Evolutionary conservation across 2,329 filamentous ascomycete genomes (phyloP).

Genomic region (Pseudocercospora fijiensis): DNA sequence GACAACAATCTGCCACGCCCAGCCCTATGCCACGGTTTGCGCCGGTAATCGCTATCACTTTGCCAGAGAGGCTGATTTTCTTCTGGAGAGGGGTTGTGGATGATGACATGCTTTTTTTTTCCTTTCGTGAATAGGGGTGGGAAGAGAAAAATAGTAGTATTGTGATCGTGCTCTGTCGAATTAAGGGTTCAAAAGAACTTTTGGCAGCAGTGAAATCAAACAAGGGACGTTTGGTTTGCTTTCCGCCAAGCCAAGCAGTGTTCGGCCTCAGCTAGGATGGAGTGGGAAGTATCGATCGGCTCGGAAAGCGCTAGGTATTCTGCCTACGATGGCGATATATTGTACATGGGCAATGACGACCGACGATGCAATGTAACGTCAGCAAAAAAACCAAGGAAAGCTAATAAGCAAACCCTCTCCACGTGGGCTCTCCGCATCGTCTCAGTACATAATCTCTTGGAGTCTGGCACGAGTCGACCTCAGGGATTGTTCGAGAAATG

Average conservation of each 20-base stretch:
- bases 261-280: neutral
- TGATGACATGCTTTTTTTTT: neutral
- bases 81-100: constrained; percentile 12
- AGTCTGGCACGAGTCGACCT: neutral
- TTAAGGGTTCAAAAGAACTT: neutral
- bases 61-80: constrained; percentile 32
- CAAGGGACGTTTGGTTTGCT: neutral
- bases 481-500: neutral
- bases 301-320: neutral
- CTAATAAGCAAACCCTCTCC: neutral
- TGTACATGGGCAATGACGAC: neutral
- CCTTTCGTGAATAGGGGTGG: neutral
- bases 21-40: constrained; percentile 51
- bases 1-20: constrained; percentile 50
- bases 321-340: neutral
- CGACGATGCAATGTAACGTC: neutral
- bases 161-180: neutral
- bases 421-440: constrained; percentile 1
- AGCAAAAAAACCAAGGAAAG: too few species aligned
- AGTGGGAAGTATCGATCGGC: neutral
- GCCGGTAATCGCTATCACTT: constrained; percentile 52
- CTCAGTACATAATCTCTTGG: neutral
- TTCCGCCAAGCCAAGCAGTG: neutral
- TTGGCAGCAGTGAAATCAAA: too few species aligned
- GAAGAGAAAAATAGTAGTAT: neutral